A percentile compares a stretch with the other conserved stretches of the same genome.
Evolutionary conservation across 495 filamentous ascomycete genomes (phyloP).

Genomic region (Aspergillus diversus): DNA sequence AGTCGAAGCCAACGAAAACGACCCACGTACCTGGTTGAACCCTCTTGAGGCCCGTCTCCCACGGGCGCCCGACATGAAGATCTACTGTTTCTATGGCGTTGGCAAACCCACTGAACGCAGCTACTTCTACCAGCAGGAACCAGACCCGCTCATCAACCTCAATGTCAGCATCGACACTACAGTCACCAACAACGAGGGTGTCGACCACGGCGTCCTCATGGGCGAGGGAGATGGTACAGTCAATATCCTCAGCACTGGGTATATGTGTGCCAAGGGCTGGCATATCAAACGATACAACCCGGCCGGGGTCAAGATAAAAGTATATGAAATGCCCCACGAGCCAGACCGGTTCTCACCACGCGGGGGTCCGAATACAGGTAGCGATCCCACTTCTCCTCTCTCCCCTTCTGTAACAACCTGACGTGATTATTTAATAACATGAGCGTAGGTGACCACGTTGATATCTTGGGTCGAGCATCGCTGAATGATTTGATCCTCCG

Average conservation of each 20-base stretch:
- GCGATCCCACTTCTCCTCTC: constrained; percentile 4
- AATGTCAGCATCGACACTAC: constrained; percentile 94
- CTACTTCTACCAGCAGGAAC: constrained; percentile 86
- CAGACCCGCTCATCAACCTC: constrained; percentile 62
- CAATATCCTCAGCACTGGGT: constrained; percentile 82
- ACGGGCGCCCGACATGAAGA: constrained; percentile 86
- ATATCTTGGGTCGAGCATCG: constrained; percentile 85
- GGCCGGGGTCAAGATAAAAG: constrained; percentile 75
- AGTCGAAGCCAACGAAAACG: constrained; percentile 83
- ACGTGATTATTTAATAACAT: constrained; percentile 10
- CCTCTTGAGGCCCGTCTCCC: constrained; percentile 90
- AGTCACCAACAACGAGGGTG: constrained; percentile 61
- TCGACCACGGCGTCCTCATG: constrained; percentile 87
- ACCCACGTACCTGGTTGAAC: constrained; percentile 89
- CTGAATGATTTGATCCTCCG: constrained; percentile 90
- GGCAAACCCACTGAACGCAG: constrained; percentile 88
- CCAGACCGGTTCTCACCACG: constrained; percentile 89
- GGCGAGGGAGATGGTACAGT: constrained; percentile 97
- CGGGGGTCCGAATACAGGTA: constrained; percentile 91
- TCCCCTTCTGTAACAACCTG: not conserved
- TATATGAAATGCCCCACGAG: constrained; percentile 95
- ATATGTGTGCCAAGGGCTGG: constrained; percentile 98
- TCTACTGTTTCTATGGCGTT: constrained; percentile 97
- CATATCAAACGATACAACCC: constrained; percentile 90
- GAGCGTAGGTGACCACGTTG: constrained; percentile 80